phyloP scores from a whole-genome alignment of 495 filamentous ascomycete species.

The Neurospora sp. region DNA sequence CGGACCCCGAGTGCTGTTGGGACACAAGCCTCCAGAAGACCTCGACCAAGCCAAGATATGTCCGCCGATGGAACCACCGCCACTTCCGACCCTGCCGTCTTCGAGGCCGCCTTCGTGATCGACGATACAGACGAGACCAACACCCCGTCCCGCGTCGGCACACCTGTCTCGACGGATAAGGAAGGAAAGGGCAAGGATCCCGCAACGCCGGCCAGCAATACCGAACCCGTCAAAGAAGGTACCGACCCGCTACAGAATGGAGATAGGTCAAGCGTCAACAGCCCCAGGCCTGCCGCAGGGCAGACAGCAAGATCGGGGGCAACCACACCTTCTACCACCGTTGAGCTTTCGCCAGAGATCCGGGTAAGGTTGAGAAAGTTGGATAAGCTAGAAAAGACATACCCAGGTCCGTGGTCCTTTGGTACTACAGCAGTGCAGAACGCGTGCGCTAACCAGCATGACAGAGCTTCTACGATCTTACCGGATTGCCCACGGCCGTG shows the following conservation, averaged over 20 bases:
- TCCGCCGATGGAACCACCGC: slow-evolving; percentile 26
- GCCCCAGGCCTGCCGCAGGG: slow-evolving; percentile 6
- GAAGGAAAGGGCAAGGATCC: slow-evolving; percentile 18
- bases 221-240: background rate
- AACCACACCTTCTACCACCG: slow-evolving; percentile 10
- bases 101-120: slow-evolving; percentile 72
- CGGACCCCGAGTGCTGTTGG: slow-evolving; percentile 30
- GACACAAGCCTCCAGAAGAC: slow-evolving; percentile 27
- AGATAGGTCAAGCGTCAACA: slow-evolving; percentile 2
- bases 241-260: slow-evolving; percentile 5
- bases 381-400: slow-evolving; percentile 77
- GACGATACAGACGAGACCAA: slow-evolving; percentile 57
- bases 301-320: background rate
- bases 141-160: slow-evolving; percentile 32
- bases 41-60: slow-evolving; percentile 29
- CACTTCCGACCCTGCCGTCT: slow-evolving; percentile 70
- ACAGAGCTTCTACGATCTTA: slow-evolving; percentile 86
- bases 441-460: background rate
- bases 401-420: slow-evolving; percentile 53
- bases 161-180: slow-evolving; percentile 34
- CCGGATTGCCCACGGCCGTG: slow-evolving; percentile 75
- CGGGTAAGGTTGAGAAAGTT: slow-evolving; percentile 61
- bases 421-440: background rate
- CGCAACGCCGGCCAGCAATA: slow-evolving; percentile 20
- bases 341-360: slow-evolving; percentile 68